phyloP scores from a whole-genome alignment of 176 grass and related monocot genomes.

The Elaeis guineensis region DNA sequence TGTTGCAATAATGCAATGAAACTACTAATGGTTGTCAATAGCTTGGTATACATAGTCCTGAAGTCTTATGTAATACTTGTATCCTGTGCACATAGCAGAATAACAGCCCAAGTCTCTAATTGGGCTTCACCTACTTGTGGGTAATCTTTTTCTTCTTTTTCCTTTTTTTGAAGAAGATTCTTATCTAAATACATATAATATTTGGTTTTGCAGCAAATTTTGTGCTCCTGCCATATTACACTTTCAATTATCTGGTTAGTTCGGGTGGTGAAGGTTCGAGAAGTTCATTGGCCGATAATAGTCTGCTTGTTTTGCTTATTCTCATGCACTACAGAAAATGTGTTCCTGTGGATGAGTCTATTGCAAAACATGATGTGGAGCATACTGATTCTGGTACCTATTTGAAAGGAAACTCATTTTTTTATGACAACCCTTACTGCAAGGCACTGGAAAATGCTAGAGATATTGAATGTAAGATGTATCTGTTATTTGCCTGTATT shows the following conservation, averaged over 20 bases:
- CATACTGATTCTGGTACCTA: slow-evolving; percentile 33
- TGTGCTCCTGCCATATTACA: slow-evolving; percentile 87
- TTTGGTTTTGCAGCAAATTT: slow-evolving; percentile 83
- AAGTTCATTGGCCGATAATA: slow-evolving; percentile 80
- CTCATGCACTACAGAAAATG: slow-evolving; percentile 90
- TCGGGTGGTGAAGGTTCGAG: slow-evolving; percentile 46
- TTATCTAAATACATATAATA: background rate
- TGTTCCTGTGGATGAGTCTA: slow-evolving; percentile 39
- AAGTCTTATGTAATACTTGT: too few relatives aligned
- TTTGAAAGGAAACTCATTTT: slow-evolving; percentile 47
- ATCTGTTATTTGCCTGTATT: background rate
- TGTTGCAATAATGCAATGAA: too few relatives aligned
- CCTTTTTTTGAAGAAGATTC: slow-evolving; percentile 3
- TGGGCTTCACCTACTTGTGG: too few relatives aligned
- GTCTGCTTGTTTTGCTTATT: slow-evolving; percentile 78
- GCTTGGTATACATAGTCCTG: too few relatives aligned
- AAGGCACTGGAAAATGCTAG: slow-evolving; percentile 79
- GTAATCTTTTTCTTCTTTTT: background rate
- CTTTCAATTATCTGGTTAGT: slow-evolving; percentile 80
- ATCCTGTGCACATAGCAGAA: too few relatives aligned
- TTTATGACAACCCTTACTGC: slow-evolving; percentile 89
- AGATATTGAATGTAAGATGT: slow-evolving; percentile 77
- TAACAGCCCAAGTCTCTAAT: too few relatives aligned
- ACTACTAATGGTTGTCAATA: too few relatives aligned
- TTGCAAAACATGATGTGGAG: slow-evolving; percentile 34